These are phyloP conservation scores for Boletus fagicola DNA, from an alignment of 768 basidiomycete genomes.

Conservation along the genomic window DNA sequence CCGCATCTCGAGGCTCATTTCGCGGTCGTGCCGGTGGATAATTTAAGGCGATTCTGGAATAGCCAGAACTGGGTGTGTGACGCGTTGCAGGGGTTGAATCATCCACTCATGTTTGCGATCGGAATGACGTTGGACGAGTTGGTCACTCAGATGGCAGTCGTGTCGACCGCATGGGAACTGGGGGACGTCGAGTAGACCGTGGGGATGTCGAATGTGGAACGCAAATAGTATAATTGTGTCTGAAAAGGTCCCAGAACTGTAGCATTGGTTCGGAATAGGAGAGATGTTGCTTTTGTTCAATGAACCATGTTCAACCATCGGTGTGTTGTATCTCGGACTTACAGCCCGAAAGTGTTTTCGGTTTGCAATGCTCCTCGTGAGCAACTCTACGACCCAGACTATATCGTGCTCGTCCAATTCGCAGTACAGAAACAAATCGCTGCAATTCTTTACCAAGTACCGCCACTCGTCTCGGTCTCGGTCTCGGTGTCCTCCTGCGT, in stretches of 20 bases:
- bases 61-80: conserved; percentile 6
- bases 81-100: conserved; percentile 6
- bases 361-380: background rate
- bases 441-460: background rate
- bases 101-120: conserved; percentile 1
- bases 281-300: background rate
- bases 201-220: background rate
- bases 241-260: background rate
- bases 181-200: background rate
- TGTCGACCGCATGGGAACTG: conserved; percentile 3
- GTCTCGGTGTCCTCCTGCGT: no score
- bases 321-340: background rate
- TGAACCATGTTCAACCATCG: background rate
- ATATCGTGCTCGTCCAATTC: background rate
- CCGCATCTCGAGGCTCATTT: conserved; percentile 8
- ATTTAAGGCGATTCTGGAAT: background rate
- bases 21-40: background rate
- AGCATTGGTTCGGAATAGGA: background rate
- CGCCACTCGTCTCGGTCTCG: no score
- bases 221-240: background rate
- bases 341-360: background rate
- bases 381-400: background rate
- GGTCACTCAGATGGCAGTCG: conserved; percentile 9
- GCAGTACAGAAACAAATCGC: background rate
- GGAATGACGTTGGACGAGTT: background rate